These are phyloP conservation scores for Solanum tarapatanum DNA, from an alignment of 257 asterid genomes.

Conservation along the genomic window DNA sequence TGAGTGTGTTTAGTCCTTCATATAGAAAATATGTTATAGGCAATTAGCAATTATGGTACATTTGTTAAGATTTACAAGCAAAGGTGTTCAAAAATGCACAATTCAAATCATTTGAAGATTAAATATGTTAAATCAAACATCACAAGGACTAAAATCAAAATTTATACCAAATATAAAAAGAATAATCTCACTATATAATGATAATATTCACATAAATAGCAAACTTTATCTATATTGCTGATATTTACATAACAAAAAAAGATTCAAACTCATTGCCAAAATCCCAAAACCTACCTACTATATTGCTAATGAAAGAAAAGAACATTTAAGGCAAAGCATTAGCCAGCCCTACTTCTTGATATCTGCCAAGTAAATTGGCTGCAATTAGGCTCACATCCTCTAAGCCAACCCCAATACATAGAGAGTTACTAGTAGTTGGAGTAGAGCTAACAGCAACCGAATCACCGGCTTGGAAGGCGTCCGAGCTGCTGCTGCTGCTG, in stretches of 20 bases:
- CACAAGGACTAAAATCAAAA: rapidly evolving
- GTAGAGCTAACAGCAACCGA: neutral
- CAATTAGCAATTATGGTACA: neutral
- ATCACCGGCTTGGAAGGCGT: neutral
- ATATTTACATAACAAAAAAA: neutral
- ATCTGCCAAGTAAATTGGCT: constrained; percentile 26
- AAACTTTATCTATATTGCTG: neutral
- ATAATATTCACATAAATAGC: neutral
- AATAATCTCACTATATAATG: neutral
- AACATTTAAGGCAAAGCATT: constrained; percentile 1
- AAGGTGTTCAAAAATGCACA: neutral
- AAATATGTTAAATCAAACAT: neutral
- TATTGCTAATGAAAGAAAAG: neutral
- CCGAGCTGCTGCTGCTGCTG: neutral
- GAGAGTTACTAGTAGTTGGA: constrained; percentile 1
- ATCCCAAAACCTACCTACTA: neutral
- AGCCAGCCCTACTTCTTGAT: constrained; percentile 18
- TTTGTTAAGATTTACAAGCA: neutral
- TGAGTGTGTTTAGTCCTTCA: neutral
- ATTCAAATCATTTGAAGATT: neutral
- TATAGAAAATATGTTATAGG: neutral
- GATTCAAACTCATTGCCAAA: neutral
- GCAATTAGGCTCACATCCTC: constrained; percentile 64
- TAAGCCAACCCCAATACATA: constrained; percentile 56
- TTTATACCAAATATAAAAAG: neutral